Percentiles rank a stretch among this genome's conserved stretches.
phyloP scores from a whole-genome alignment of 2,329 filamentous ascomycete species.

The Aspergillus pseudonomiae region DNA sequence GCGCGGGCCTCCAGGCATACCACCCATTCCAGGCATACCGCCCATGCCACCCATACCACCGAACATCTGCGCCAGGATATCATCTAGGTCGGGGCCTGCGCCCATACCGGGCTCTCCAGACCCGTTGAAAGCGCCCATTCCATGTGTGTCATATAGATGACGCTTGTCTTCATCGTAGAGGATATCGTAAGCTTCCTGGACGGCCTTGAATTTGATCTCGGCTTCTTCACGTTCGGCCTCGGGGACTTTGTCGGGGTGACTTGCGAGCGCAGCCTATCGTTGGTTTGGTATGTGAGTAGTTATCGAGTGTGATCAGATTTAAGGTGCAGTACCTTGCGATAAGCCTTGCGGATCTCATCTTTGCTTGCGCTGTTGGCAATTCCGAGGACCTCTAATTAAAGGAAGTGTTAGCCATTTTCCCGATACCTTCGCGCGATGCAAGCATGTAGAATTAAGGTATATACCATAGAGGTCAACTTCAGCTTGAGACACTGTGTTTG shows the following conservation, averaged over 20 bases:
- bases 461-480: conserved; percentile 66
- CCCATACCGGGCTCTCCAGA: conserved; percentile 66
- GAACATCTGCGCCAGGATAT: conserved; percentile 93
- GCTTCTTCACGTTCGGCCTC: conserved; percentile 82
- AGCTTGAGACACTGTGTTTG: conserved; percentile 34
- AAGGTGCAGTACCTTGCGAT: conserved; percentile 73
- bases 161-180: conserved; percentile 94
- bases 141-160: conserved; percentile 86
- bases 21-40: conserved; percentile 52
- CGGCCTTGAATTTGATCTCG: conserved; percentile 88
- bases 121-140: conserved; percentile 93
- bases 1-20: conserved; percentile 46
- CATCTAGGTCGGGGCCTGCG: conserved; percentile 76
- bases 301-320: background rate
- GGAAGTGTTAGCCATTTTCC: conserved; percentile 10
- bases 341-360: conserved; percentile 90
- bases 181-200: conserved; percentile 96
- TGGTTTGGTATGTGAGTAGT: background rate
- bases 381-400: conserved; percentile 70
- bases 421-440: background rate
- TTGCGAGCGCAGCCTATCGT: conserved; percentile 74
- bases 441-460: conserved; percentile 17
- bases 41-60: conserved; percentile 57
- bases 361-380: conserved; percentile 72
- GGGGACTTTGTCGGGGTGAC: conserved; percentile 94